Evolutionary conservation across 345 rosid species (phyloP).

Genomic region (Odontarrhena argentea): DNA sequence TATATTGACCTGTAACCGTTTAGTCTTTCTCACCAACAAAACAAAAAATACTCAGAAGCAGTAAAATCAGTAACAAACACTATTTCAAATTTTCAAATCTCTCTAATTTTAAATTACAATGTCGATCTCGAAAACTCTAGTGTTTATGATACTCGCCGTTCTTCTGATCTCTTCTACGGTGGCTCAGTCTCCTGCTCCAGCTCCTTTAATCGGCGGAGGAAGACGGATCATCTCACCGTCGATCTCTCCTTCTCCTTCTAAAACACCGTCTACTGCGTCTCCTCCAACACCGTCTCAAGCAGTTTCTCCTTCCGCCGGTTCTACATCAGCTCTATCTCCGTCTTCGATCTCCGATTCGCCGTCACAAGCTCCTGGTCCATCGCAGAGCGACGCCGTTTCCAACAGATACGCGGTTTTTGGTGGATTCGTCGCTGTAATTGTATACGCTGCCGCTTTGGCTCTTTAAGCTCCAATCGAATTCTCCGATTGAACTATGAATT

Average conservation of each 20-base stretch:
- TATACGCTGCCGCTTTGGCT: slow-evolving; percentile 31
- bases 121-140: slow-evolving; percentile 9
- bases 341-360: slow-evolving; percentile 33
- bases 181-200: slow-evolving; percentile 37
- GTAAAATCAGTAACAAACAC: neutral
- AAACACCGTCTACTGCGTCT: slow-evolving; percentile 16
- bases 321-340: slow-evolving; percentile 3
- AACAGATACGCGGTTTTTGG: slow-evolving; percentile 22
- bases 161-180: slow-evolving; percentile 19
- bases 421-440: slow-evolving; percentile 21
- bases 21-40: neutral
- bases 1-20: neutral
- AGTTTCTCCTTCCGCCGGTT: slow-evolving; percentile 24
- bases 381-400: slow-evolving; percentile 6
- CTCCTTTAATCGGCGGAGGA: slow-evolving; percentile 26
- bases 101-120: neutral
- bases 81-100: neutral
- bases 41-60: neutral
- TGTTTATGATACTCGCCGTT: neutral
- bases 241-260: slow-evolving; percentile 21
- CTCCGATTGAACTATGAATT: neutral
- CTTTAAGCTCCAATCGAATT: neutral
- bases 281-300: slow-evolving; percentile 23
- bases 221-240: slow-evolving; percentile 23
- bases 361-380: slow-evolving; percentile 33